Conservation (phyloP, 306 rosid genomes). For the Gleditsia sinensis region DNA sequence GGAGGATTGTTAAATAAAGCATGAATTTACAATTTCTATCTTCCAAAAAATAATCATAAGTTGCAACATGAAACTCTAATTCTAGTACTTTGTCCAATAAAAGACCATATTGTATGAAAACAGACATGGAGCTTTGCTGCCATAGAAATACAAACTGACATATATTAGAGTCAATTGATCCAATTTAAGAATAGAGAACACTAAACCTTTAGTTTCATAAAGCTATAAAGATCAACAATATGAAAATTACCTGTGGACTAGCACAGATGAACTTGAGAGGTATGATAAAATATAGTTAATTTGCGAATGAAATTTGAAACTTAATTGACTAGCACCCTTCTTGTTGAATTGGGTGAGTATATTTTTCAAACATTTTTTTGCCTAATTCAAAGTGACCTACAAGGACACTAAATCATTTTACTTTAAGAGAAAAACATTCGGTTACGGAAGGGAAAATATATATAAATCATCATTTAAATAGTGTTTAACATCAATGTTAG, state of each 20-base stretch:
- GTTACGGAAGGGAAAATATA: too few relatives aligned
- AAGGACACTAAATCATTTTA: too few relatives aligned
- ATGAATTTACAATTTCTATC: not conserved
- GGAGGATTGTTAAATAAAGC: not conserved
- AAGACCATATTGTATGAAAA: not conserved
- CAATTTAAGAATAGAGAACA: conserved; percentile 21
- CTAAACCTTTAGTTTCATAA: conserved; percentile 5
- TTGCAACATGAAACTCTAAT: conserved; percentile 7
- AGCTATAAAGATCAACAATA: conserved; percentile 21
- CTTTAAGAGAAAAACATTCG: too few relatives aligned
- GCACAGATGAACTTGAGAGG: conserved; percentile 80
- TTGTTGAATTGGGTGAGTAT: too few relatives aligned
- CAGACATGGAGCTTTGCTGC: not conserved
- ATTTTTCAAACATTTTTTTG: too few relatives aligned
- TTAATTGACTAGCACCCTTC: too few relatives aligned
- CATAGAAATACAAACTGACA: not conserved
- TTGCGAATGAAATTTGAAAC: too few relatives aligned
- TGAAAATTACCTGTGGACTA: conserved; percentile 76
- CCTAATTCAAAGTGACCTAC: too few relatives aligned
- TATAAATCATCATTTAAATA: too few relatives aligned
- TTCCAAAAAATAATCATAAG: not conserved
- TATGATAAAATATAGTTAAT: conserved; percentile 83
- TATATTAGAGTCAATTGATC: not conserved
- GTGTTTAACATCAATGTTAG: too few relatives aligned
- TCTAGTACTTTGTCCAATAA: not conserved